Evolutionary conservation across 2,329 filamentous ascomycete species (phyloP).

Genomic region (Fusarium verrucosum): DNA sequence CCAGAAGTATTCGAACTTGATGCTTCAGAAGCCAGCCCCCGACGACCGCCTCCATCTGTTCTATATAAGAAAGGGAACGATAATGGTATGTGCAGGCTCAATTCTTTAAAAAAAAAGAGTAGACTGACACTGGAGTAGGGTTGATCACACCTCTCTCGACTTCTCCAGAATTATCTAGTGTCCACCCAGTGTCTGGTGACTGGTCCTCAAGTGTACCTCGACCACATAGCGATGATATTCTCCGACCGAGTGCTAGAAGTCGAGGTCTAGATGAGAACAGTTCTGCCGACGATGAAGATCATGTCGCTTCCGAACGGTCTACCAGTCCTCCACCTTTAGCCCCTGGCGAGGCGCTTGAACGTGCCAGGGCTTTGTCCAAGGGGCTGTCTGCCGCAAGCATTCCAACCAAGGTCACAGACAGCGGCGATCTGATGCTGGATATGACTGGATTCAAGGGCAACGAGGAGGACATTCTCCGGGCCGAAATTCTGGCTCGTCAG

Average conservation of each 20-base stretch:
- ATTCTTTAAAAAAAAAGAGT: not conserved
- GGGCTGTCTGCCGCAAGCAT: conserved; percentile 92
- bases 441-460: conserved; percentile 97
- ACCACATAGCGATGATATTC: conserved; percentile 65
- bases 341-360: conserved; percentile 78
- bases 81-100: conserved; percentile 44
- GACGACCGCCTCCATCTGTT: conserved; percentile 57
- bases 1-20: conserved; percentile 76
- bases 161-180: conserved; percentile 60
- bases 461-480: conserved; percentile 89
- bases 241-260: conserved; percentile 58
- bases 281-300: conserved; percentile 52
- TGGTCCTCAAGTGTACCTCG: conserved; percentile 58
- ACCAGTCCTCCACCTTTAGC: conserved; percentile 80
- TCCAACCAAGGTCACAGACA: conserved; percentile 89
- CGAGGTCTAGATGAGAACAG: conserved; percentile 49
- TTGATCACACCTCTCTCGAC: conserved; percentile 63
- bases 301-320: conserved; percentile 65
- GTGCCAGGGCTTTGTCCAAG: conserved; percentile 85
- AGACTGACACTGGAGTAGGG: conserved; percentile 43
- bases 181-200: conserved; percentile 60
- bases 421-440: conserved; percentile 94
- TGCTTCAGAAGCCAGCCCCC: conserved; percentile 47
- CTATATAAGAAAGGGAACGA: conserved; percentile 47
- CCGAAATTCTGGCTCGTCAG: conserved; percentile 92